Evolutionary conservation across 192 early-diverging fungal species (phyloP).

Genomic region (Coemansia sp.): DNA sequence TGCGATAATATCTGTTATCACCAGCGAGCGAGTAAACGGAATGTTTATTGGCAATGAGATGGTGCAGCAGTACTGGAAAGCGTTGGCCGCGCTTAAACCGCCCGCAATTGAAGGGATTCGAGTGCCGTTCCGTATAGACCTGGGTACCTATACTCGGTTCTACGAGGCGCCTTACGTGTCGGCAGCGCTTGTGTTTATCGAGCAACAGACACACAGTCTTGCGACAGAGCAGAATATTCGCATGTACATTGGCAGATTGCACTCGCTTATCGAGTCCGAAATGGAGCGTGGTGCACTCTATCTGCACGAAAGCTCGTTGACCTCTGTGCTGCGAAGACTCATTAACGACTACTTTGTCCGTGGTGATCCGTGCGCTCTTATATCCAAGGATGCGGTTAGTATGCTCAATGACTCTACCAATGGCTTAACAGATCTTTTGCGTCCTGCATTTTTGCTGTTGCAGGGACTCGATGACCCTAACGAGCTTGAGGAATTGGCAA

Average conservation of each 20-base stretch:
- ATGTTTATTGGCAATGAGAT: neutral
- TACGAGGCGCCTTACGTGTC: neutral
- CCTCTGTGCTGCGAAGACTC: neutral
- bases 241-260: neutral
- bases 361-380: neutral
- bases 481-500: neutral
- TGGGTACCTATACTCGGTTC: neutral
- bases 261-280: neutral
- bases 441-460: neutral
- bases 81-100: neutral
- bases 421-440: neutral
- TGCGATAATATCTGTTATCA: neutral
- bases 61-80: neutral
- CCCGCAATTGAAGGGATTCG: neutral
- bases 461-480: neutral
- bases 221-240: neutral
- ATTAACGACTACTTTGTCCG: constrained; percentile 1
- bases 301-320: neutral
- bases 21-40: neutral
- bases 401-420: neutral
- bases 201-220: neutral
- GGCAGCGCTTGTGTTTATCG: neutral
- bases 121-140: neutral
- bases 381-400: neutral
- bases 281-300: neutral